A percentile compares a stretch with the other conserved stretches of the same genome.
These are phyloP conservation scores for Chaetomium sp. DNA, from an alignment of 2,329 filamentous ascomycete species.

Conservation along the genomic window DNA sequence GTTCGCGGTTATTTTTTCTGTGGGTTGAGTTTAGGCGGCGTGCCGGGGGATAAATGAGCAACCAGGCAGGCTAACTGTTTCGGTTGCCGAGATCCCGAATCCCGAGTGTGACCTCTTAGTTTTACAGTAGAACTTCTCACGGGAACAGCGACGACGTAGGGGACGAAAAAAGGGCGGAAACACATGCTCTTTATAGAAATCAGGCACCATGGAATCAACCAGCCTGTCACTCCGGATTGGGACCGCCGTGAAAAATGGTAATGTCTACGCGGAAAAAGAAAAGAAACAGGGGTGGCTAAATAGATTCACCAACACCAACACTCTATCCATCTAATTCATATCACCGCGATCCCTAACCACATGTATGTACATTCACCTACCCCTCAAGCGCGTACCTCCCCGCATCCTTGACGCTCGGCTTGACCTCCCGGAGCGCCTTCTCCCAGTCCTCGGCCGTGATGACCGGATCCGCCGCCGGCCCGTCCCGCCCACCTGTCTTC, in stretches of 20 bases:
- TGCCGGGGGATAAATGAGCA: neutral
- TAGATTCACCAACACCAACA: neutral
- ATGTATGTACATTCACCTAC: slow-evolving; percentile 7
- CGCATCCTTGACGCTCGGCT: slow-evolving; percentile 53
- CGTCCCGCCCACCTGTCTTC: slow-evolving; percentile 18
- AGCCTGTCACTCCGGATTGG: no score
- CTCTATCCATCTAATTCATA: neutral
- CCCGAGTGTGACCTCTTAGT: neutral
- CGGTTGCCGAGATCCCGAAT: slow-evolving; percentile 12
- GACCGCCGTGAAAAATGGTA: no score
- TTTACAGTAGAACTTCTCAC: neutral
- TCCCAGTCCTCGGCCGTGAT: slow-evolving; percentile 55
- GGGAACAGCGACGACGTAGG: neutral
- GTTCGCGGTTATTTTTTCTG: neutral
- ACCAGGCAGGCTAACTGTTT: neutral
- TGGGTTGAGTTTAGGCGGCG: neutral
- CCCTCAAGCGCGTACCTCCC: slow-evolving; percentile 41
- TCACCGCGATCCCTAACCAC: neutral
- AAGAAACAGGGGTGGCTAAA: neutral
- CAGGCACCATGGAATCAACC: no score
- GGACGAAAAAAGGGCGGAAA: neutral
- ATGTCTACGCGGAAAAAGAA: neutral
- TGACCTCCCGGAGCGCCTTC: slow-evolving; percentile 50
- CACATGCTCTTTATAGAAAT: no score
- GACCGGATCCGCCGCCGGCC: slow-evolving; percentile 37